Base-by-base conservation (phyloP, 441 rosid genomes). In the Theobroma grandiflorum region DNA sequence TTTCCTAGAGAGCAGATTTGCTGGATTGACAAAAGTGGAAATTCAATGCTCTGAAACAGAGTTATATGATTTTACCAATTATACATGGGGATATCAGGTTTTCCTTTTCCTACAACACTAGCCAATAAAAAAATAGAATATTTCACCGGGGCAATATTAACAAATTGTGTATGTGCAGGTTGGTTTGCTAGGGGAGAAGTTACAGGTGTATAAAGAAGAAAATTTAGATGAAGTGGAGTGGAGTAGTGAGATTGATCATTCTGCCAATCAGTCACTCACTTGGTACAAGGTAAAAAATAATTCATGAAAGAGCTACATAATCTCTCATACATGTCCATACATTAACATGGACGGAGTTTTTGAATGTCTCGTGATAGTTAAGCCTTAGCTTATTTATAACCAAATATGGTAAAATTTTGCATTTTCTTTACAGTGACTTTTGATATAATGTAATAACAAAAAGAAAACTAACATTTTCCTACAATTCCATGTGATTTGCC, bases 1-100 rank as follows among this genome's bases (percentile, higher is more conserved):
- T 72, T 88, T 78, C 83, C 82, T 91, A 73, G 96, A 92, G 87
- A 87, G 84, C 0, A 86, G 50, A 58, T 86, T 78, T 69, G 82
- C 87, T 66, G 93, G 94, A 70, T 83, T 87, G 73, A 84, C 78
- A 15, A 72, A 67, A 79, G 93, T 91, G 18, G 80, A 80, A 70
- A 84, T 91, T 45, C 79, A 58, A 14, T 92, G 94, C 50, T 74
- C 66, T 20, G 82, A 81, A 20, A 40, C 40, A 33, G 79, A 80
- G 1, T 38, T 63, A 66, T 84, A 85, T 37, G 85, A 87, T 84
- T 86, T 89, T n/a, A 82, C 86, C 20, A 63, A 82, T 52, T 84
- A 84, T 65, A 79, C 84, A 43, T 91, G 90, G 93, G 94, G 96
- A 40, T 91, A 92, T 74, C 85, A 91, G 93, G 96, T 26, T 26